phyloP scores from a whole-genome alignment of 148 eudicot genomes.

The Rhododendron williamsianum region DNA sequence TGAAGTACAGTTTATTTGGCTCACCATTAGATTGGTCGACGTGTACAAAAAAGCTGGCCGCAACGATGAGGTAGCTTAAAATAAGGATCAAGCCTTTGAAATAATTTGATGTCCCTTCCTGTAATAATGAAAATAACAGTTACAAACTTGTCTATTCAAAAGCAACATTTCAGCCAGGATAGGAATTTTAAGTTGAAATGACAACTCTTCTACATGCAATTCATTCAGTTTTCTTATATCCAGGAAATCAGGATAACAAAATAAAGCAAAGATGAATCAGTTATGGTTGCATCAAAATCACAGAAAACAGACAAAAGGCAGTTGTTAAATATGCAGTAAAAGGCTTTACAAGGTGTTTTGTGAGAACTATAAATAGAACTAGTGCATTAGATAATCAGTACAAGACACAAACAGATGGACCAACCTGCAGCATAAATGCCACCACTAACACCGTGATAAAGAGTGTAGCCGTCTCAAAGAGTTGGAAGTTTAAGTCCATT shows the following conservation, averaged over 20 bases:
- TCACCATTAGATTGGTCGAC: conserved; percentile 48
- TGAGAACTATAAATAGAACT: background rate
- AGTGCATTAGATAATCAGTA: background rate
- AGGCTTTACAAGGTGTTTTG: background rate
- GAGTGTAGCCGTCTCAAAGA: conserved; percentile 92
- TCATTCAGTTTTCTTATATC: background rate
- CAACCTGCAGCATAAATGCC: conserved; percentile 95
- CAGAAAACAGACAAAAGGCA: background rate
- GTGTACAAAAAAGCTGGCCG: conserved; percentile 97
- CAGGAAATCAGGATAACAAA: background rate
- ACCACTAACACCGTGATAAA: conserved; percentile 90
- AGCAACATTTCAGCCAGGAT: background rate
- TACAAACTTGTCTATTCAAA: background rate
- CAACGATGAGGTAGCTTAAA: conserved; percentile 88
- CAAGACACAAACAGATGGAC: conserved; percentile 9
- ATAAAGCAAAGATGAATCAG: background rate
- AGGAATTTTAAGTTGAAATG: conserved; percentile 4
- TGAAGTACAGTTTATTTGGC: background rate
- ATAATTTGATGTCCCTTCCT: conserved; percentile 94
- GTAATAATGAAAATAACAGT: conserved; percentile 15
- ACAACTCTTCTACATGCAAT: background rate
- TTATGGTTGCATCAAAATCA: background rate
- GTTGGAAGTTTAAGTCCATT: conserved; percentile 92
- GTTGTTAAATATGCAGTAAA: background rate
- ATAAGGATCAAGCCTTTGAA: conserved; percentile 96